Conservation (phyloP, 768 basidiomycete genomes). For the Dentipellis sp. region DNA sequence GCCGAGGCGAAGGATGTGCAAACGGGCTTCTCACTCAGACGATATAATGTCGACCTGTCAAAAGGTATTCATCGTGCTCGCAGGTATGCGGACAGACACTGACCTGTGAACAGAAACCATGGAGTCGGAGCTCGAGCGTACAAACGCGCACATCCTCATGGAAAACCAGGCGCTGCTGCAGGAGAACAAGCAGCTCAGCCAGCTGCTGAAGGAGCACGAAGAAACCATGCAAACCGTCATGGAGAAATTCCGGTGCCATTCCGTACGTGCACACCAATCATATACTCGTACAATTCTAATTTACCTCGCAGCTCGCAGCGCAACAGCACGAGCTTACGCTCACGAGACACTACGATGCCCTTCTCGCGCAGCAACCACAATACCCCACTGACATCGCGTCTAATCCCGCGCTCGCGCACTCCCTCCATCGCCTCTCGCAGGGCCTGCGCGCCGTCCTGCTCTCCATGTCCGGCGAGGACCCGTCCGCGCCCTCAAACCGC, state of each 20-base stretch:
- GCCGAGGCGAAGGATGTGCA: constrained; percentile 18
- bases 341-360: constrained; percentile 81
- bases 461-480: constrained; percentile 55
- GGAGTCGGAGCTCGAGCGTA: constrained; percentile 85
- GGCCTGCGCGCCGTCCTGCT: constrained; percentile 65
- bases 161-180: constrained; percentile 90
- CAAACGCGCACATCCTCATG: constrained; percentile 81
- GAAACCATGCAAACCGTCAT: constrained; percentile 92
- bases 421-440: constrained; percentile 64
- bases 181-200: constrained; percentile 90
- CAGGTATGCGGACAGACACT: not conserved
- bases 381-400: constrained; percentile 46
- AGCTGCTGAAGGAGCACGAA: constrained; percentile 91
- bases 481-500: constrained; percentile 4
- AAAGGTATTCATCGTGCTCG: constrained; percentile 19
- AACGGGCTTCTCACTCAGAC: constrained; percentile 29
- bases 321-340: constrained; percentile 84
- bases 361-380: constrained; percentile 59
- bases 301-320: constrained; percentile 60
- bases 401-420: constrained; percentile 50
- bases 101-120: constrained; percentile 60
- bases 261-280: constrained; percentile 44
- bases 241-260: constrained; percentile 89
- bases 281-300: not conserved
- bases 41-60: constrained; percentile 39